Evolutionary conservation across 2,329 filamentous ascomycete genomes (phyloP).

Genomic region (Ceratocystis harringtonii): DNA sequence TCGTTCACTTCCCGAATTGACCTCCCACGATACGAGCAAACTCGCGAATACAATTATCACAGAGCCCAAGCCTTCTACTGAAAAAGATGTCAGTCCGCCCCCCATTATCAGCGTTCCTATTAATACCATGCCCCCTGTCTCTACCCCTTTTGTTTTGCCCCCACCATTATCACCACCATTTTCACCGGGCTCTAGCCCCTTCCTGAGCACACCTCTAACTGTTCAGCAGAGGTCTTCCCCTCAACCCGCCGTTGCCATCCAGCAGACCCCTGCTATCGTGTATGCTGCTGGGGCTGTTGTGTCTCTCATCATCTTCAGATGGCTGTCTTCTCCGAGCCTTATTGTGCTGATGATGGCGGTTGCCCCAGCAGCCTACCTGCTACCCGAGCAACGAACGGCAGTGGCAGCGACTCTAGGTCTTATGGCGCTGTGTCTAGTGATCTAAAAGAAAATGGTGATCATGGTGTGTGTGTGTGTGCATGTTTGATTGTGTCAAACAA

Average conservation of each 20-base stretch:
- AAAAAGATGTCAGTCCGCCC: slow-evolving; percentile 16
- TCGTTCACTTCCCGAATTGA: not conserved
- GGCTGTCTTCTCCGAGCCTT: not conserved
- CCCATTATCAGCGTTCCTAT: not conserved
- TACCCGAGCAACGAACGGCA: slow-evolving; percentile 5
- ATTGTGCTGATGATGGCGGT: slow-evolving; percentile 8
- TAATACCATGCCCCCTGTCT: not conserved
- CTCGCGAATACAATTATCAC: not conserved
- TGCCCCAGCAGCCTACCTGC: not conserved
- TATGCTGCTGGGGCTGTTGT: not conserved
- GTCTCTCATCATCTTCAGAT: not conserved
- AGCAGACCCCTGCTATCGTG: not conserved
- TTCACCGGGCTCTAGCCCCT: not conserved
- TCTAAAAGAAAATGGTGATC: slow-evolving; percentile 5
- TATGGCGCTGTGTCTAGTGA: slow-evolving; percentile 9
- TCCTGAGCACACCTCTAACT: slow-evolving; percentile 12
- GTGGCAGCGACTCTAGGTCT: slow-evolving; percentile 1
- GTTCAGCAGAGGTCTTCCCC: slow-evolving; percentile 12
- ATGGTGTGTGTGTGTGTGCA: not conserved
- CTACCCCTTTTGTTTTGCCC: not conserved
- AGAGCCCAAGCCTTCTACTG: slow-evolving; percentile 5
- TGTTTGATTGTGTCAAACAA: slow-evolving; percentile 7
- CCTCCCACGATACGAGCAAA: not conserved
- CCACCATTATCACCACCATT: not conserved
- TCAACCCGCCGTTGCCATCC: not conserved